Conservation (phyloP, 495 filamentous ascomycete species). For the Clohesyomyces aquaticus region DNA sequence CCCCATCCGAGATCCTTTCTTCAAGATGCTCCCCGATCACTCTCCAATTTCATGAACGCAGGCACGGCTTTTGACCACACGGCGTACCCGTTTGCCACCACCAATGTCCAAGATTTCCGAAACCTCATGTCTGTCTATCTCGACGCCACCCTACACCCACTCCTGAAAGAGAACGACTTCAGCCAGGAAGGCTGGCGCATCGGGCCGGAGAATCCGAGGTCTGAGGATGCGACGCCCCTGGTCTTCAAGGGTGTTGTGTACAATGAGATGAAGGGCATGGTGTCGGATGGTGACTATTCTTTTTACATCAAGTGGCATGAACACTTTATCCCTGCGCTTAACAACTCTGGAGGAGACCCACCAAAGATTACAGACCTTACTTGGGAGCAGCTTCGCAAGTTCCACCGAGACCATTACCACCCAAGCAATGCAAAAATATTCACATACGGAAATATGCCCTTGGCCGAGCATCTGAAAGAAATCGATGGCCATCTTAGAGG, state of each 20-base stretch:
- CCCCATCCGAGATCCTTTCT: slow-evolving; percentile 96
- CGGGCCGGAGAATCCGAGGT: slow-evolving; percentile 81
- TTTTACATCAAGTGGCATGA: slow-evolving; percentile 94
- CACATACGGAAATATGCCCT: slow-evolving; percentile 92
- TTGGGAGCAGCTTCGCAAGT: slow-evolving; percentile 79
- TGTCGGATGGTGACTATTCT: slow-evolving; percentile 95
- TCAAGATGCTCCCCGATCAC: slow-evolving; percentile 98
- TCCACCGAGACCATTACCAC: slow-evolving; percentile 91
- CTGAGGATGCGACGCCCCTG: slow-evolving; percentile 60
- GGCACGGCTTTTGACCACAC: slow-evolving; percentile 96
- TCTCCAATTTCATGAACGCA: slow-evolving; percentile 99
- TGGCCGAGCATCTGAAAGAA: slow-evolving; percentile 76
- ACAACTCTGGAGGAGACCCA: slow-evolving; percentile 96
- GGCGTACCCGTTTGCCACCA: slow-evolving; percentile 97
- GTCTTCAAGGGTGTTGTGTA: slow-evolving; percentile 99
- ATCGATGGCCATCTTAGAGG: slow-evolving; percentile 69
- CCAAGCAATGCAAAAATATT: slow-evolving; percentile 94
- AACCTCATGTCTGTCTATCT: slow-evolving; percentile 97
- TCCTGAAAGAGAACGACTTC: slow-evolving; percentile 90
- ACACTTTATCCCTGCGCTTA: slow-evolving; percentile 86
- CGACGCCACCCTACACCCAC: slow-evolving; percentile 86
- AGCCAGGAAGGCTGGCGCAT: slow-evolving; percentile 95
- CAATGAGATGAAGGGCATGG: slow-evolving; percentile 99
- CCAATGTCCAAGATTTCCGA: slow-evolving; percentile 92
- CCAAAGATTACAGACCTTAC: slow-evolving; percentile 94